Evolutionary conservation across 2,329 filamentous ascomycete genomes (phyloP).

Genomic region (Trichoderma sp.): DNA sequence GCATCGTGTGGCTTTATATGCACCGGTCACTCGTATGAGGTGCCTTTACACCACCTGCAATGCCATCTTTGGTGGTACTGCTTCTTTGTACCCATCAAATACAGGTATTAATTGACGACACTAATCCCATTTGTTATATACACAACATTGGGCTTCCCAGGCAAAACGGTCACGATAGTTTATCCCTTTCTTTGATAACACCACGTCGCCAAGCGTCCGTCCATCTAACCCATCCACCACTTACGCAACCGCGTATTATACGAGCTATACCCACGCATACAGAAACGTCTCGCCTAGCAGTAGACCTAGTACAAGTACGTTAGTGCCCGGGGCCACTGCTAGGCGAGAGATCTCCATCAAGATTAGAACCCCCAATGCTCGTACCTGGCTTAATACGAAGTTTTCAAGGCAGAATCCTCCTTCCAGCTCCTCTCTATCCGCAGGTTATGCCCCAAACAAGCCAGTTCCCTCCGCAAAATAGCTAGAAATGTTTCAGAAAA

Average conservation of each 20-base stretch:
- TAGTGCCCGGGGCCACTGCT: neutral
- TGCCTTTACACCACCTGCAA: neutral
- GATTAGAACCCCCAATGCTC: neutral
- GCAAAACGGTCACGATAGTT: neutral
- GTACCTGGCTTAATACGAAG: constrained; percentile 7
- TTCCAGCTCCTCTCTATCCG: neutral
- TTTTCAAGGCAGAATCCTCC: neutral
- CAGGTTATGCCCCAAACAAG: constrained; percentile 7
- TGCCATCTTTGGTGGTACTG: neutral
- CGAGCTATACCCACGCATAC: neutral
- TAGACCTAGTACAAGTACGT: neutral
- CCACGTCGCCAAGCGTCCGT: constrained; percentile 1
- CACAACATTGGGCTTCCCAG: neutral
- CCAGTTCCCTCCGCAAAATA: neutral
- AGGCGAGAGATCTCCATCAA: constrained; percentile 9
- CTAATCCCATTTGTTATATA: neutral
- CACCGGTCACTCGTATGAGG: neutral
- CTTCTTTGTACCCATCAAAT: neutral
- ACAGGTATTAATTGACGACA: neutral
- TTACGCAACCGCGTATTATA: constrained; percentile 14
- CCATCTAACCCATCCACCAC: no score
- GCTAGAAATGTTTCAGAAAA: neutral
- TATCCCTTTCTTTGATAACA: neutral
- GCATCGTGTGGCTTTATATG: neutral
- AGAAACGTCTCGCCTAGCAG: neutral